A percentile compares a stretch with the other conserved stretches of the same genome.
Conservation (phyloP, 129 eudicot genomes). For the carrot (Daucus carota) region DH1_v3.0 NC_030387.2:628001-628500, state of each 20-base stretch:
- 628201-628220: neutral
- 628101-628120: neutral
- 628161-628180: neutral
- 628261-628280: neutral
- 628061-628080: neutral
- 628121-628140: neutral
- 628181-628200: neutral
- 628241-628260: neutral
- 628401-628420: constrained; percentile 26
- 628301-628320: neutral
- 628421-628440: constrained; percentile 28
- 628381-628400: neutral
- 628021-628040: neutral
- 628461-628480: constrained; percentile 10
- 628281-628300: neutral
- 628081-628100: neutral
- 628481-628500: neutral
- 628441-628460: constrained; percentile 46
- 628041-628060: neutral
- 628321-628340: neutral
- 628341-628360: neutral
- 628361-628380: neutral
- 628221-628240: neutral
- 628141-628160: too few species aligned
- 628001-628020: neutral